Base-by-base conservation (phyloP, 805 yeast species). In the Wickerhamiella sorbophila region DNA sequence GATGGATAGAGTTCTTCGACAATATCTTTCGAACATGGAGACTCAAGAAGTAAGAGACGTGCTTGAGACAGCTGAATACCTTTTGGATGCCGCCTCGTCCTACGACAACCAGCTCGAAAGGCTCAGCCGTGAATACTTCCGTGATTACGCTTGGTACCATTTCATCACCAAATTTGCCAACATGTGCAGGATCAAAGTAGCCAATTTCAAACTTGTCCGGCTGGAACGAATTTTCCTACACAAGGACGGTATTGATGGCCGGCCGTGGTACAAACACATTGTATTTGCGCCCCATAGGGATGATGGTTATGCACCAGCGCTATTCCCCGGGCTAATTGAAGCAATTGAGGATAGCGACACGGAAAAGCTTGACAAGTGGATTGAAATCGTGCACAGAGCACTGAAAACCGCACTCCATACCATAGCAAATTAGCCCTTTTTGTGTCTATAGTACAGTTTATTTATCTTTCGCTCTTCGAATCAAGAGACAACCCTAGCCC, bases 81-180 rank as follows among this genome's bases (percentile, higher is more conserved):
- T 68, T 32, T 39, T 46, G 3, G 44, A 40, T 2, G 47, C 54
- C 0, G 61, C 80, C 1, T 41, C 44, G 0, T 44, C 49, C 1
- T 78, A 71, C 49, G 87, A 81, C 50, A 52, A 49, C 12, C 66
- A 67, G 46, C 67, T 70, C 16, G 52, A 53, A 3, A 55, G 63
- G 1, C 63, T 83, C 22, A 75, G 74, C 47, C 58, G 61, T 1
- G 66, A 70, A 29, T 72, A 77, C 42, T 59, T 67, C 1, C 62
- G 68, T 33, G 96, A 84, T 50, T 79, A 72, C 51, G 86, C 95
- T 1, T 80, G 94, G 86, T 84, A 78, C 63, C 65, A 70, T 33
- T 39, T 44, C 18, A 38, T 42, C 36, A 45, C 45, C 42, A 53
- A 56, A 46, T 34, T 55, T 22, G 27, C 41, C 35, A 44, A 55